Base-by-base conservation (phyloP, 2,329 filamentous ascomycete species). In the Coniella vitis region DNA sequence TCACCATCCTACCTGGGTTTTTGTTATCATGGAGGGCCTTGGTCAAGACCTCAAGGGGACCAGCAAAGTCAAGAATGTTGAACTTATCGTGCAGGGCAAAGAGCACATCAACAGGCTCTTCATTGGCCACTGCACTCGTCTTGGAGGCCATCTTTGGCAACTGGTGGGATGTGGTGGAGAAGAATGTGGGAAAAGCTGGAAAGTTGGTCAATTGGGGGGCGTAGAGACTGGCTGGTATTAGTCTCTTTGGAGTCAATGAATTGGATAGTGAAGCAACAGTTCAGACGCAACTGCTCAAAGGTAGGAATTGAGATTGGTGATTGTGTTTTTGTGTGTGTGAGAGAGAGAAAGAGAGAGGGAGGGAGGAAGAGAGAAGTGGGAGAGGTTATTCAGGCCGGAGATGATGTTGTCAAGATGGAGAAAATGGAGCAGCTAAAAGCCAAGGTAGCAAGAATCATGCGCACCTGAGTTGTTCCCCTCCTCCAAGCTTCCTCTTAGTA, bases 71-170 rank as follows among this genome's bases (percentile, higher is more conserved):
- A 56, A 80, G 58, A 51, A 81, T 63, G 61, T 81, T 69, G 62
- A 81, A 82, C 63, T 79, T 77, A 62, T 72, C 66, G 47, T 82
- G 78, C 58, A 82, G 71, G 58, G 73, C 77, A 65, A 82, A 73
- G 61, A 82, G 74, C 56, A 81, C 75, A 55, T 80, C 71, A 60
- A 81, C 69, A 56, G 76, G 76, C 63, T 81, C 59, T 38, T 53
- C 74, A 62, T 80, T 76, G 60, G 71, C 70, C 65, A 78, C 74
- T 62, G 76, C 76, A 65, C 76, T 77, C 57, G 68, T 71, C 73
- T 80, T 80, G 62, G 66, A 66, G 63, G 75, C 73, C 78, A 81
- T 81, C 66, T 66, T 77, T 69, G 55, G 58, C 60, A 61, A 60
- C 49, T 55, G 58, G 52, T 63, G 32, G 49, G 22, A 54, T 55